phyloP scores from a whole-genome alignment of 768 basidiomycete genomes.

The Podaxis rugospora region DNA sequence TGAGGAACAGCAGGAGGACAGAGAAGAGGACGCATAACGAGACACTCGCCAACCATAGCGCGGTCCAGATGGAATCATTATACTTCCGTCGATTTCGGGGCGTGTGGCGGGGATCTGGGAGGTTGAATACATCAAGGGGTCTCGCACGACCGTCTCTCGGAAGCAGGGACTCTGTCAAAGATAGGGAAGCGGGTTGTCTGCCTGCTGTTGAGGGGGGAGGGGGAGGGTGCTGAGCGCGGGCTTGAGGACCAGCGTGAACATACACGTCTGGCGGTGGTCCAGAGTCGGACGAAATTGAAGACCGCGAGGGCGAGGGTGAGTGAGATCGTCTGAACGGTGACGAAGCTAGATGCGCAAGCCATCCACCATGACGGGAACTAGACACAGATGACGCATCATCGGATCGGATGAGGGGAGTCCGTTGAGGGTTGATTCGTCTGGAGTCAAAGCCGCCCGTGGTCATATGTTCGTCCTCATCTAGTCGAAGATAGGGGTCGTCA shows the following conservation, averaged over 20 bases:
- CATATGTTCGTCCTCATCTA: slow-evolving; percentile 59
- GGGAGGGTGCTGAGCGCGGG: slow-evolving; percentile 30
- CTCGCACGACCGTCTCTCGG: slow-evolving; percentile 66
- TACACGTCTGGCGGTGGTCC: slow-evolving; percentile 41
- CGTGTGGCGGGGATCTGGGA: slow-evolving; percentile 73
- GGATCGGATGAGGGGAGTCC: slow-evolving; percentile 32
- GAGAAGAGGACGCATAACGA: slow-evolving; percentile 58
- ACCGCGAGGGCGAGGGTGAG: slow-evolving; percentile 35
- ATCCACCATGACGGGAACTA: slow-evolving; percentile 44
- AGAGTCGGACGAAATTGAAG: slow-evolving; percentile 39
- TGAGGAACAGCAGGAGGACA: slow-evolving; percentile 61
- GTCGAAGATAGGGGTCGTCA: slow-evolving; percentile 73
- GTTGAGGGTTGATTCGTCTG: slow-evolving; percentile 26
- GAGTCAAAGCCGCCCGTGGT: slow-evolving; percentile 26
- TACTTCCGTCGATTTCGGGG: slow-evolving; percentile 63
- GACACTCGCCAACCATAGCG: slow-evolving; percentile 58
- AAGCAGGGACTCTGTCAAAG: slow-evolving; percentile 75
- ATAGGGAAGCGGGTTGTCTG: slow-evolving; percentile 47
- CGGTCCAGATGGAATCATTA: slow-evolving; percentile 72
- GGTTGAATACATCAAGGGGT: slow-evolving; percentile 65
- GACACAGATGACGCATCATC: slow-evolving; percentile 28
- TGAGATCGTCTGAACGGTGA: slow-evolving; percentile 38
- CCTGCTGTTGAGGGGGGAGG: slow-evolving; percentile 37
- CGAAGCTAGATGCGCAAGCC: slow-evolving; percentile 75
- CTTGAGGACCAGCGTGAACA: slow-evolving; percentile 23